A percentile compares a stretch with the other conserved stretches of the same genome.
These are phyloP conservation scores for Kazachstania taianensis DNA, from an alignment of 805 yeast genomes.

Conservation along the genomic window DNA sequence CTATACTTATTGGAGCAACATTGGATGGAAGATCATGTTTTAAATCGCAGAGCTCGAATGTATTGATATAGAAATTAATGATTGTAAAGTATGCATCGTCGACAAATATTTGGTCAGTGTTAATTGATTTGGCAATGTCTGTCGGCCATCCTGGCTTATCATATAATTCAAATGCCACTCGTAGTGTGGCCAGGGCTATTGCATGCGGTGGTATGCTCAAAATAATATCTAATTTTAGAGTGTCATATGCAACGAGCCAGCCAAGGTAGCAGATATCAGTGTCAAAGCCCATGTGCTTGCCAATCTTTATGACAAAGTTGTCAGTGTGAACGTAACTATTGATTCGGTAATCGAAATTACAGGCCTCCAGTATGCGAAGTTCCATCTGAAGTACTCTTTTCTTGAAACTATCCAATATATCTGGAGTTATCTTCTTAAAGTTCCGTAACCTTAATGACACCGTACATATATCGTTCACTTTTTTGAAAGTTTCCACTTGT, in stretches of 20 bases:
- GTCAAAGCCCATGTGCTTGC: slow-evolving; percentile 39
- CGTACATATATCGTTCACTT: slow-evolving; percentile 47
- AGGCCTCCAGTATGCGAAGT: slow-evolving; percentile 61
- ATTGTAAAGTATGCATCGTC: slow-evolving; percentile 46
- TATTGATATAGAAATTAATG: slow-evolving; percentile 51
- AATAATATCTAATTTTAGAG: slow-evolving; percentile 56
- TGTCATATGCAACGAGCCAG: slow-evolving; percentile 73
- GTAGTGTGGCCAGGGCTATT: slow-evolving; percentile 58
- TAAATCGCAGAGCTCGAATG: slow-evolving; percentile 41
- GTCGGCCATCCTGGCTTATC: slow-evolving; percentile 14
- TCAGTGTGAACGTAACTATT: slow-evolving; percentile 44
- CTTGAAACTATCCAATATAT: slow-evolving; percentile 43
- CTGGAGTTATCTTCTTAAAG: slow-evolving; percentile 19
- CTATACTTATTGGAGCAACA: slow-evolving; percentile 18
- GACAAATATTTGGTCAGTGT: slow-evolving; percentile 27
- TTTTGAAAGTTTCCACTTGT: slow-evolving; percentile 77
- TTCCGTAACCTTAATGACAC: slow-evolving; percentile 31
- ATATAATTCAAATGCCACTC: slow-evolving; percentile 45
- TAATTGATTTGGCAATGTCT: slow-evolving; percentile 18
- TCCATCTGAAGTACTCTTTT: slow-evolving; percentile 52
- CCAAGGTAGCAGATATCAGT: slow-evolving; percentile 43
- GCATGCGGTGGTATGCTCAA: slow-evolving; percentile 67
- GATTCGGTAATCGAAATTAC: slow-evolving; percentile 70
- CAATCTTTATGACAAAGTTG: slow-evolving; percentile 51
- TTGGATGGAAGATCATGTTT: slow-evolving; percentile 31